phyloP scores from a whole-genome alignment of 805 yeast genomes.

The Candida methanosorbosa region DNA sequence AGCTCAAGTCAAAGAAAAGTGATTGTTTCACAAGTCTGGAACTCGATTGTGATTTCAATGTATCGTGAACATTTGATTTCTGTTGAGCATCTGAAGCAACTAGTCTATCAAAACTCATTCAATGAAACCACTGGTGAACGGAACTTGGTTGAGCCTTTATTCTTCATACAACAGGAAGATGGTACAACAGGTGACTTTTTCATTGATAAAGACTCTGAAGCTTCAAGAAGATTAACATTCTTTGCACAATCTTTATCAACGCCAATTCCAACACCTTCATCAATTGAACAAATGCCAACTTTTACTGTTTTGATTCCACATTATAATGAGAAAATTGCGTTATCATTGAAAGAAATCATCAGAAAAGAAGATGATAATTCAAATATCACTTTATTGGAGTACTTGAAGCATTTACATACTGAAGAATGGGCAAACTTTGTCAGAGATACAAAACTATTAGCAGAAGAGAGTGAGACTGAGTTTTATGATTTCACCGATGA shows the following conservation, averaged over 20 bases:
- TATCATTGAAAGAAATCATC: constrained; percentile 71
- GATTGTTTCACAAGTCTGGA: constrained; percentile 70
- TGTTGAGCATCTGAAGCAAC: constrained; percentile 58
- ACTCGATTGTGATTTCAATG: constrained; percentile 75
- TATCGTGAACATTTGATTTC: constrained; percentile 72
- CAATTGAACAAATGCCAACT: constrained; percentile 65
- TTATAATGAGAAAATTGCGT: constrained; percentile 71
- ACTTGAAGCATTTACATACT: constrained; percentile 47
- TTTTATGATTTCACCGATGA: neutral
- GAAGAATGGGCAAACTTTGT: constrained; percentile 51
- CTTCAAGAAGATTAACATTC: constrained; percentile 74
- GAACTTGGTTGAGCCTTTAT: constrained; percentile 59
- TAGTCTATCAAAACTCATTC: constrained; percentile 38
- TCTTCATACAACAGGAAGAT: constrained; percentile 79
- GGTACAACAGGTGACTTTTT: constrained; percentile 46
- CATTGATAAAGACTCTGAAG: constrained; percentile 61
- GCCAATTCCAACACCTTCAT: constrained; percentile 67
- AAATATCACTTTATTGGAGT: constrained; percentile 45
- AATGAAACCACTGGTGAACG: constrained; percentile 24
- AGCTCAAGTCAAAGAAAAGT: constrained; percentile 35
- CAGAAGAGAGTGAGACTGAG: constrained; percentile 29
- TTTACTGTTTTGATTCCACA: constrained; percentile 85
- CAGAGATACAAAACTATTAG: constrained; percentile 44
- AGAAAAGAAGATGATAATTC: constrained; percentile 60
- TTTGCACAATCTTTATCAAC: constrained; percentile 88